Conservation (phyloP, 2,329 filamentous ascomycete species). For the Lasiodiplodia theobromae region DNA sequence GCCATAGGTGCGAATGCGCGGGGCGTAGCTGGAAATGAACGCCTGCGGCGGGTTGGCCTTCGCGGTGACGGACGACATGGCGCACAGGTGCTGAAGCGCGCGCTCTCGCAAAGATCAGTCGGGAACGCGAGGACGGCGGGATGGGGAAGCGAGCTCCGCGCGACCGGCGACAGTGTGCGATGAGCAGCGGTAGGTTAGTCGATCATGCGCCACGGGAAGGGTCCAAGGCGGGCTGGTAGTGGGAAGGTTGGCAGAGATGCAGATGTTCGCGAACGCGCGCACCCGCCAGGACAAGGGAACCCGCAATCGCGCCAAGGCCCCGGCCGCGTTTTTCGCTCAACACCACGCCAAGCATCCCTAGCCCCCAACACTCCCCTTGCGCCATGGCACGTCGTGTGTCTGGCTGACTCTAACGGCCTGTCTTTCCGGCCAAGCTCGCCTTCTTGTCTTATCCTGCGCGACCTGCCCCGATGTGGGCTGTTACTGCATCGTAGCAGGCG, state of each 20-base stretch:
- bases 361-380: neutral
- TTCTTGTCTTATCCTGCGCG: neutral
- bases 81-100: constrained; percentile 27
- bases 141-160: neutral
- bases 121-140: constrained; percentile 17
- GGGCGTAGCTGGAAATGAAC: constrained; percentile 90
- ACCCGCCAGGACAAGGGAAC: constrained; percentile 16
- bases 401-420: neutral
- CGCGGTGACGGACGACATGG: constrained; percentile 49
- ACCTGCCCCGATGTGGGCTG: neutral
- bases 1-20: constrained; percentile 85
- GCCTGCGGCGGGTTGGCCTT: constrained; percentile 73
- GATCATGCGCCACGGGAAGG: constrained; percentile 8
- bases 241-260: constrained; percentile 13
- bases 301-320: constrained; percentile 10
- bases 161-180: neutral
- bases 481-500: neutral
- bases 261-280: constrained; percentile 27
- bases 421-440: neutral
- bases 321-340: constrained; percentile 27
- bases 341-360: constrained; percentile 27
- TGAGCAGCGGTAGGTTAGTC: neutral
- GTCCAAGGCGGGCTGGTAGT: neutral
- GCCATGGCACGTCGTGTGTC: neutral
- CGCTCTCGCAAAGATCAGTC: constrained; percentile 12